These are phyloP conservation scores for Rhododendron mucronatum DNA, from an alignment of 148 eudicot genomes.

Conservation along the genomic window DNA sequence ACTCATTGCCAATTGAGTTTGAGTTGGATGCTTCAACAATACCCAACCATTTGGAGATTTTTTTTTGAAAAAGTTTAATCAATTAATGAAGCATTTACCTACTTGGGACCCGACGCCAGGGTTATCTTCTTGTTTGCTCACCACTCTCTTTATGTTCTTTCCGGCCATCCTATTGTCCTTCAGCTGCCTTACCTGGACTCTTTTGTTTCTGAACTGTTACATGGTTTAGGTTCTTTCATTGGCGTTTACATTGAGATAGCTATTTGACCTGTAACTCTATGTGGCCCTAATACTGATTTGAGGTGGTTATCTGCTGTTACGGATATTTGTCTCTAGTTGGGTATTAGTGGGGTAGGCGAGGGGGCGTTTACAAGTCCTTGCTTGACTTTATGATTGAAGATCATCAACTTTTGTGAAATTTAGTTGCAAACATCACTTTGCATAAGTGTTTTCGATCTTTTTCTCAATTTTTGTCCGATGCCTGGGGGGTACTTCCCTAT, in stretches of 20 bases:
- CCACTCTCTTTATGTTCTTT: not conserved
- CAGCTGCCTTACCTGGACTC: not conserved
- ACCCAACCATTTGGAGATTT: not conserved
- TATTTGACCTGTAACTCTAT: not conserved
- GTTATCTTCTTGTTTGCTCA: not conserved
- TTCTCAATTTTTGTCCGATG: slow-evolving; percentile 3
- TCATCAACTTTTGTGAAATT: not conserved
- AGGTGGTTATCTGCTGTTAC: slow-evolving; percentile 21
- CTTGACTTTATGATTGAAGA: not conserved
- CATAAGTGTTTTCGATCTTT: not conserved
- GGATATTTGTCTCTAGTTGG: not conserved
- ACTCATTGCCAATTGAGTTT: not conserved
- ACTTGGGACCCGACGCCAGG: not conserved
- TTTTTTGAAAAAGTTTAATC: not conserved
- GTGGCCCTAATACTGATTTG: not conserved
- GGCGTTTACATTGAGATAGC: not conserved
- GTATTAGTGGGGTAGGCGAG: not conserved
- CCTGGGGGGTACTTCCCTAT: not conserved
- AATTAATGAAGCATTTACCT: not conserved
- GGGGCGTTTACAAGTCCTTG: not conserved
- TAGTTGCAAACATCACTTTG: slow-evolving; percentile 4
- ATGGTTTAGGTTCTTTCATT: not conserved
- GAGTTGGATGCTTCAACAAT: not conserved
- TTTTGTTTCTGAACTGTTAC: not conserved
- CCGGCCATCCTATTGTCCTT: not conserved